Evolutionary conservation across 1,139 yeast species (phyloP).

Genomic region (Eremothecium sinecaudum): DNA sequence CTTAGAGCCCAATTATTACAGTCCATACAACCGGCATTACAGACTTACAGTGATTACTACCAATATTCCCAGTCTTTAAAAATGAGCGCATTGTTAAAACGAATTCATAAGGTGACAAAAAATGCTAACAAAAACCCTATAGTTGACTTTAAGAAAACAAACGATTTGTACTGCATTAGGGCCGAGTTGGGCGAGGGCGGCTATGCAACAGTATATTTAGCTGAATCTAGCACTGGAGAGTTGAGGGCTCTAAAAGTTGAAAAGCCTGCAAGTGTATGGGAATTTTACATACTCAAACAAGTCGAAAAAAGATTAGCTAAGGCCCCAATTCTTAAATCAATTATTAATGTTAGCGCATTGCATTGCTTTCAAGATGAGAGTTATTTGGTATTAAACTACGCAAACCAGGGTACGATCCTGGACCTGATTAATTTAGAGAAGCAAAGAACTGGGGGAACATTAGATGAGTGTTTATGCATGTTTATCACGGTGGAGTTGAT

Average conservation of each 20-base stretch:
- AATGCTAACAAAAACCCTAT: slow-evolving; percentile 33
- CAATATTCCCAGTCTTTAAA: slow-evolving; percentile 28
- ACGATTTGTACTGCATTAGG: slow-evolving; percentile 47
- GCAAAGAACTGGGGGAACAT: slow-evolving; percentile 22
- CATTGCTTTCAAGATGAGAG: slow-evolving; percentile 64
- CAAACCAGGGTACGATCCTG: slow-evolving; percentile 63
- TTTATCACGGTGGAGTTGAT: slow-evolving; percentile 58
- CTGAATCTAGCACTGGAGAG: slow-evolving; percentile 53
- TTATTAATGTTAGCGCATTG: slow-evolving; percentile 46
- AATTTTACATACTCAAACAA: slow-evolving; percentile 59
- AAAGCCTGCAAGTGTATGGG: slow-evolving; percentile 70
- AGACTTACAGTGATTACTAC: slow-evolving; percentile 29
- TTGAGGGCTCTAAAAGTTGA: slow-evolving; percentile 67
- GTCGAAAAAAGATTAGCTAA: slow-evolving; percentile 35
- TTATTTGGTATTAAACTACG: slow-evolving; percentile 59
- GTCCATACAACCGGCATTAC: slow-evolving; percentile 27
- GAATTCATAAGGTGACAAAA: slow-evolving; percentile 32
- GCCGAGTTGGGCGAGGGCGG: slow-evolving; percentile 72
- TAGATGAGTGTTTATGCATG: slow-evolving; percentile 57
- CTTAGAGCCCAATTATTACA: slow-evolving; percentile 16
- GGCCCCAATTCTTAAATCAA: slow-evolving; percentile 31
- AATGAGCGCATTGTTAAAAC: slow-evolving; percentile 33
- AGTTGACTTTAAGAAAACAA: slow-evolving; percentile 33
- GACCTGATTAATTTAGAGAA: slow-evolving; percentile 54
- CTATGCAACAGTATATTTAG: slow-evolving; percentile 66